Conservation (phyloP, 75 land plant genomes). For the Chamaecyparis obtusa region DNA sequence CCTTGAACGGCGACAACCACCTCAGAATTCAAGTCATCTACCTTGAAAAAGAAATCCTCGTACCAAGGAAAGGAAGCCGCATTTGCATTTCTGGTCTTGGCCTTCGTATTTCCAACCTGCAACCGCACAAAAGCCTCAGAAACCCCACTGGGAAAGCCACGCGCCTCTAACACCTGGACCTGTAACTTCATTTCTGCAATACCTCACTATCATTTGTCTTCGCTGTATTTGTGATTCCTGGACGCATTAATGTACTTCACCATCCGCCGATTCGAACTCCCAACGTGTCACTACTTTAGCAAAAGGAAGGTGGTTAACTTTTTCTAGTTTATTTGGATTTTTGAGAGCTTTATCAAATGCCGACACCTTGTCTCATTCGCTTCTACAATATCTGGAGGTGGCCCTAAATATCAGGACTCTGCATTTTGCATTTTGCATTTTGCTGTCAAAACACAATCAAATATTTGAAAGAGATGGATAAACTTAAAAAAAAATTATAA, state of each 20-base stretch:
- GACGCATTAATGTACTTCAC: not conserved
- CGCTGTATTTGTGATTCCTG: not conserved
- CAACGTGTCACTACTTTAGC: not conserved
- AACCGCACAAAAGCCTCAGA: conserved; percentile 8
- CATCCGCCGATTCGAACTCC: not conserved
- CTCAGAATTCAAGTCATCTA: conserved; percentile 8
- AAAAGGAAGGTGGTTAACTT: too few species aligned
- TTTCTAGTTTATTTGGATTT: too few species aligned
- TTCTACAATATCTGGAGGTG: too few species aligned
- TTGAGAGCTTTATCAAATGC: too few species aligned
- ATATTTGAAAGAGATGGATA: too few species aligned
- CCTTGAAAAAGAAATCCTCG: conserved; percentile 12
- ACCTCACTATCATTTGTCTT: not conserved
- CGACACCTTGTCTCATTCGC: too few species aligned
- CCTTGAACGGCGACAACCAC: conserved; percentile 4
- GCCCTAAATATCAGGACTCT: too few species aligned
- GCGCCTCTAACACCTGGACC: conserved; percentile 18
- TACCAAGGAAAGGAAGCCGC: not conserved
- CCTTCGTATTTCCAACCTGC: conserved; percentile 10
- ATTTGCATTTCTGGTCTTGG: conserved; percentile 2
- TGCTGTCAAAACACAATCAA: too few species aligned
- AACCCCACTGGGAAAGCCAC: not conserved
- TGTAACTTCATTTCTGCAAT: conserved; percentile 13
- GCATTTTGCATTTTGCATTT: too few species aligned
- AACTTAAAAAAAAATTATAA: too few species aligned